Base-by-base conservation (phyloP, 352 stramenopile genomes). In the Pythium phragmitis region DNA sequence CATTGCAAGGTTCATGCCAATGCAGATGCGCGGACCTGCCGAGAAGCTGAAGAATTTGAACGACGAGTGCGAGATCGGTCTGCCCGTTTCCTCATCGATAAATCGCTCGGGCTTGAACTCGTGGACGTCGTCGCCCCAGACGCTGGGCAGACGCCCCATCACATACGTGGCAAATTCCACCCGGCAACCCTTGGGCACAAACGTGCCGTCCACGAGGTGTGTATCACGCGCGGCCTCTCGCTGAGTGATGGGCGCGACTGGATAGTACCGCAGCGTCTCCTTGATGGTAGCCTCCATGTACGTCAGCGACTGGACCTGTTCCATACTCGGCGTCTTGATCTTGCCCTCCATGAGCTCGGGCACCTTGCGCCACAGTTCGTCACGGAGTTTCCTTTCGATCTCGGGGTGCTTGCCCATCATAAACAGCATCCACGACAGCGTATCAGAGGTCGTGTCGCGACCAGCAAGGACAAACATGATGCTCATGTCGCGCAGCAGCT, bases 81-180 rank as follows among this genome's bases (percentile, higher is more conserved):
- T 21, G 46, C 19, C 54, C 0, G 41, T 51, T 4, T 9, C 11
- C 30, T 48, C 28, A n/a, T 74, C 74, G 26, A 89, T 68, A 67
- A 73, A 89, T 2, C 82, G 76, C 36, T 89, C 78, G 2, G 83
- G 83, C 45, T 73, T 81, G 57, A 88, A 87, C 61, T 85, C 14
- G 53, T 59, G 7, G 50, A 75, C 77, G 34, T 92, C 79, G 11
- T 61, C 23, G 33, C 76, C 79, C 79, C 83, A 91, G n/a, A 82
- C 28, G 4, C 45, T 49, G 42, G 49, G 43, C 5, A 60, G 56
- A 12, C 75, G 60, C 6, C 60, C 72, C 55, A 85, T 77, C 11
- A 55, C 60, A 54, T 75, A 87, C 7, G 53, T 46, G 3, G 58
- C 33, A 17, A 85, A 71, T 5, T 51, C 56, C 7, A 77, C 56